Base-by-base conservation (phyloP, 1,284 basidiomycete genomes). In the Xerocomus amazonicus region DNA sequence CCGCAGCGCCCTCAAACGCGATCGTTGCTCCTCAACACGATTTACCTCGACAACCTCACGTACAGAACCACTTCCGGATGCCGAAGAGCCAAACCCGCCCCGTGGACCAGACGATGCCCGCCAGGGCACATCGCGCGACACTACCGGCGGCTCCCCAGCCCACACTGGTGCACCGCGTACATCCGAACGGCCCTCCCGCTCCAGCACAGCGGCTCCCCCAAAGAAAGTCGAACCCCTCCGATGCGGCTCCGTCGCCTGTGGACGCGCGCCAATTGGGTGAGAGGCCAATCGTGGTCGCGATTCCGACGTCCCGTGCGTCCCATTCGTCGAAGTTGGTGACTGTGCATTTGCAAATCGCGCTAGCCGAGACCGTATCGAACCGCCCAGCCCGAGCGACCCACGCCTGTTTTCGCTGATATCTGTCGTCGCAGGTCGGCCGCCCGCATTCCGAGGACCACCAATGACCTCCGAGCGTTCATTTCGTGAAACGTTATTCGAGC, bases 1-100 rank as follows among this genome's bases (percentile, higher is more conserved):
- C n/a, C 63, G 53, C 6, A 68, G 32, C 3, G 55, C 49, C 14
- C 67, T 65, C 9, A 63, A 37, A 16, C 56, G 63, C 9, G 66
- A 55, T 2, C 57, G 52, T 2, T 54, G 55, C n/a, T 67, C 66
- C n/a, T 31, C 29, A 9, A 12, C 29, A 31, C 29, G 29, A 31
- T 31, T 31, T 12, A 16, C 27, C 39, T 66, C 63, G 9, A 29
- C 10, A 5, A n/a, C n/a, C 23, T 62, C 63, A 10, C 54, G 51
- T 23, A 17, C 38, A 36, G 52, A 7, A 13, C 48, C 38, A 0
- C 7, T 38, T 0, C 42, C 4, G 2, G 51, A 14, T 5, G 60
- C 34, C 19, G 56, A 35, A 0, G 26, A 36, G 4, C 16, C 32
- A 13, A 63, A 58, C 16, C 28, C 7, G 23, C n/a, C 42, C 10